These are phyloP conservation scores for Rubroboletus satanas DNA, from an alignment of 768 basidiomycete species.

Conservation along the genomic window DNA sequence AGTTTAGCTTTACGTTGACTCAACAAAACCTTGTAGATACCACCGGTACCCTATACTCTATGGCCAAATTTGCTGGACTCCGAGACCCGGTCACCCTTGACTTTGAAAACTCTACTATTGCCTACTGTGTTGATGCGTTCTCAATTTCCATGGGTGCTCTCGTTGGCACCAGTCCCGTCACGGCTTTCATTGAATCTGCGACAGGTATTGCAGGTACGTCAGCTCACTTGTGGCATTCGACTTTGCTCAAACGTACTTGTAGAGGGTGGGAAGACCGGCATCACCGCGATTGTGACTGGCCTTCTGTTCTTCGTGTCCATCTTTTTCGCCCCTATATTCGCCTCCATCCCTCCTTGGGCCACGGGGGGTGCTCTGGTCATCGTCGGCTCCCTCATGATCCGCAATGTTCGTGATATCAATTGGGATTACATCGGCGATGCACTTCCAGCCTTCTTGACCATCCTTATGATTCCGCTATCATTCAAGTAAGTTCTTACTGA, in stretches of 20 bases:
- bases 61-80: slow-evolving; percentile 89
- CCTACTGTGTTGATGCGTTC: slow-evolving; percentile 82
- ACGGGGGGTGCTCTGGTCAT: slow-evolving; percentile 84
- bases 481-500: slow-evolving; percentile 55
- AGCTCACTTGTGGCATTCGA: background rate
- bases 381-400: slow-evolving; percentile 86
- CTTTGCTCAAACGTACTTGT: slow-evolving; percentile 12
- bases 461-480: slow-evolving; percentile 74
- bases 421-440: slow-evolving; percentile 87
- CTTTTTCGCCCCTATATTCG: slow-evolving; percentile 88
- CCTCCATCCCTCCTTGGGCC: slow-evolving; percentile 83
- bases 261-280: slow-evolving; percentile 87
- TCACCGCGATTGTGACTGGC: slow-evolving; percentile 71
- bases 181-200: slow-evolving; percentile 78
- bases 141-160: slow-evolving; percentile 78
- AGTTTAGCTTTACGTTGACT: background rate
- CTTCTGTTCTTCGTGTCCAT: slow-evolving; percentile 78
- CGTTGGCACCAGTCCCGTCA: slow-evolving; percentile 77
- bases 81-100: slow-evolving; percentile 81
- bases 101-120: slow-evolving; percentile 79
- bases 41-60: slow-evolving; percentile 78
- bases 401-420: slow-evolving; percentile 82
- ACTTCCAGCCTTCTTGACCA: slow-evolving; percentile 81
- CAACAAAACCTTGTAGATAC: slow-evolving; percentile 27
- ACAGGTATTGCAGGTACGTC: slow-evolving; percentile 68